phyloP scores from a whole-genome alignment of 345 rosid genomes.

The Acer saccharum region DNA sequence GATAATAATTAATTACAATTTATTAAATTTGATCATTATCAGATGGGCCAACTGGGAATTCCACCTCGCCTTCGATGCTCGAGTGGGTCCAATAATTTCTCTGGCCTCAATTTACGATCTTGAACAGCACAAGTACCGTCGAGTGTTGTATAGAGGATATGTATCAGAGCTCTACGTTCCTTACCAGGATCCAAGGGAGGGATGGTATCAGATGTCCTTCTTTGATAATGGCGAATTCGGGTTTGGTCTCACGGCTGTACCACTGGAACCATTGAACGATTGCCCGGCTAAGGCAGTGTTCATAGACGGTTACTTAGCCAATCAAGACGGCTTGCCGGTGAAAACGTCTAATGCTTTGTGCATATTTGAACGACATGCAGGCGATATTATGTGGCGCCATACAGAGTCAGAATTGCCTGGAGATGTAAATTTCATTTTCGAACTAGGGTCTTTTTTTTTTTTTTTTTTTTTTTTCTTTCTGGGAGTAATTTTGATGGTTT shows the following conservation, averaged over 20 bases:
- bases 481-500: no score
- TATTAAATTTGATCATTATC: neutral
- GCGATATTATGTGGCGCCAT: slow-evolving; percentile 55
- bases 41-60: slow-evolving; percentile 67
- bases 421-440: neutral
- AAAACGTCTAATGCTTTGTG: slow-evolving; percentile 28
- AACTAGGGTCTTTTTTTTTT: neutral
- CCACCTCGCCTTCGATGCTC: slow-evolving; percentile 50
- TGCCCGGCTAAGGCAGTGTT: slow-evolving; percentile 55
- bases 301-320: slow-evolving; percentile 45
- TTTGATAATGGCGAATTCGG: slow-evolving; percentile 57
- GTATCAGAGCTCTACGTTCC: slow-evolving; percentile 59
- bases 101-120: slow-evolving; percentile 51
- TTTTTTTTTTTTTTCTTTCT: no score
- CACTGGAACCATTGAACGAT: slow-evolving; percentile 48
- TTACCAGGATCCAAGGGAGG: slow-evolving; percentile 49
- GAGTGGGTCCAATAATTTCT: slow-evolving; percentile 52
- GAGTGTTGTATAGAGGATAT: slow-evolving; percentile 51
- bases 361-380: slow-evolving; percentile 59
- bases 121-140: slow-evolving; percentile 37
- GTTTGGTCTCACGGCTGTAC: slow-evolving; percentile 40
- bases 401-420: slow-evolving; percentile 31
- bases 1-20: no score
- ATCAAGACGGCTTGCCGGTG: slow-evolving; percentile 43
- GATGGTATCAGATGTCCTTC: slow-evolving; percentile 42